Conservation (phyloP, 108 stramenopile genomes). For the Fistulifera solaris region DNA sequence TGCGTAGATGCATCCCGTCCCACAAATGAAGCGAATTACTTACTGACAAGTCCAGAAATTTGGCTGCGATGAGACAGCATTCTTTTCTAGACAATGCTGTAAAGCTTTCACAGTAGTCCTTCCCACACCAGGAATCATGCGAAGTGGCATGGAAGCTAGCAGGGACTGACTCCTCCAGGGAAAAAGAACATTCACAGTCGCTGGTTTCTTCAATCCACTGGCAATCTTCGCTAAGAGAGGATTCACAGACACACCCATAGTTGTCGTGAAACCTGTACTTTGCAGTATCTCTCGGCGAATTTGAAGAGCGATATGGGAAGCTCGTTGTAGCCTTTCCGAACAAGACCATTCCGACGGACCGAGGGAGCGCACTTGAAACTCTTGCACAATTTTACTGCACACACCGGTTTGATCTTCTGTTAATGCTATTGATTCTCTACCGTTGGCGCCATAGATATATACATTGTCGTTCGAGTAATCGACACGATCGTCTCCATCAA, state of each 20-base stretch:
- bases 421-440: slow-evolving; percentile 3
- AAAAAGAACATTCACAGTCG: slow-evolving; percentile 38
- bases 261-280: slow-evolving; percentile 39
- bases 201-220: slow-evolving; percentile 37
- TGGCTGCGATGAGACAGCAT: background rate
- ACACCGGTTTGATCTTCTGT: slow-evolving; percentile 49
- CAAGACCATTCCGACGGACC: too few relatives aligned
- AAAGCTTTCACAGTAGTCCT: slow-evolving; percentile 19
- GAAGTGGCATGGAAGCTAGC: slow-evolving; percentile 36
- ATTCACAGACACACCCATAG: slow-evolving; percentile 35
- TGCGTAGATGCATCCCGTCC: too few relatives aligned
- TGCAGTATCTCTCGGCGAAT: slow-evolving; percentile 21
- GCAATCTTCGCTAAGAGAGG: slow-evolving; percentile 47
- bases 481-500: background rate
- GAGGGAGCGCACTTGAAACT: slow-evolving; percentile 3
- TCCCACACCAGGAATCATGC: slow-evolving; percentile 32
- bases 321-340: too few relatives aligned
- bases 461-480: slow-evolving; percentile 1
- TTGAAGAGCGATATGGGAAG: background rate
- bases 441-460: slow-evolving; percentile 30
- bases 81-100: slow-evolving; percentile 9
- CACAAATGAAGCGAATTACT: slow-evolving; percentile 6
- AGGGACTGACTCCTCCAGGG: slow-evolving; percentile 35
- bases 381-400: background rate
- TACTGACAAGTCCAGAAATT: slow-evolving; percentile 21